These are phyloP conservation scores for Citrus inodora DNA, from an alignment of 345 rosid species.

Conservation along the genomic window DNA sequence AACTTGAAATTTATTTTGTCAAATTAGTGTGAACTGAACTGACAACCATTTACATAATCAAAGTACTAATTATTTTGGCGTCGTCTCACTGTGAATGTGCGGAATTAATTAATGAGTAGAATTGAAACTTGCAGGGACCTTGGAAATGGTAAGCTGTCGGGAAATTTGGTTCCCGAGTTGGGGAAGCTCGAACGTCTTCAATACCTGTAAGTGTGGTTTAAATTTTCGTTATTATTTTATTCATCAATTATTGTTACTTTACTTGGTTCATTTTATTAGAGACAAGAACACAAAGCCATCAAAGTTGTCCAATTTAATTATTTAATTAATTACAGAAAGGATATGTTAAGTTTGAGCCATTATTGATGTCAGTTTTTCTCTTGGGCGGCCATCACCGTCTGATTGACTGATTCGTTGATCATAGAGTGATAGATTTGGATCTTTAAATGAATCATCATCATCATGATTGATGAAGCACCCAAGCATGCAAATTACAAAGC, in stretches of 20 bases:
- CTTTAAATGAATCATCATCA: neutral
- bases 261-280: neutral
- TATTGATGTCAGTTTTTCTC: neutral
- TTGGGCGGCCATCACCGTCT: neutral
- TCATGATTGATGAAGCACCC: neutral
- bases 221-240: neutral
- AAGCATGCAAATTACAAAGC: neutral
- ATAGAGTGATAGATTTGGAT: too few species aligned
- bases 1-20: too few species aligned
- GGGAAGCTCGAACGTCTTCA: slow-evolving; percentile 69
- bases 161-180: slow-evolving; percentile 59
- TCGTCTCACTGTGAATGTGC: neutral
- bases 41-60: neutral
- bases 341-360: slow-evolving; percentile 3
- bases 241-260: neutral
- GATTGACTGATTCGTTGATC: neutral
- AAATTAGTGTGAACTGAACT: neutral
- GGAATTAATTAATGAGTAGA: neutral
- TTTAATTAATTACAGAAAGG: neutral
- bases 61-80: neutral
- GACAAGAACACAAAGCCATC: neutral
- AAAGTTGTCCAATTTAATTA: too few species aligned
- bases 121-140: slow-evolving; percentile 50
- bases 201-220: slow-evolving; percentile 47
- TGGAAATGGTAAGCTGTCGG: slow-evolving; percentile 69